Base-by-base conservation (phyloP, 2,329 filamentous ascomycete genomes). In the Stagonosporopsis tanaceti region DNA sequence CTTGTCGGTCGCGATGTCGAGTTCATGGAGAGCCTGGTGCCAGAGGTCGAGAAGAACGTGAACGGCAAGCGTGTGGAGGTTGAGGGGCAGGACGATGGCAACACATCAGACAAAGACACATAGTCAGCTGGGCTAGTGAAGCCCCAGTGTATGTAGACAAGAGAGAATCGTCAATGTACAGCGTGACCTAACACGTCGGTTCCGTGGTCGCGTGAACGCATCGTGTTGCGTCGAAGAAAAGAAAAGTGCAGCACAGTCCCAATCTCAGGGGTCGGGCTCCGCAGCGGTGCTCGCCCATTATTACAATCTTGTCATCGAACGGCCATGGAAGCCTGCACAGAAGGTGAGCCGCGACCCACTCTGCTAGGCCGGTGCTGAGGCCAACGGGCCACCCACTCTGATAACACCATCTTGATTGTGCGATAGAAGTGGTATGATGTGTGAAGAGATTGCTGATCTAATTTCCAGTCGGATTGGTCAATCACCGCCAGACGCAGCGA, bases 31-130 rank as follows among this genome's bases (percentile, higher is more conserved):
- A 88, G 87, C 47, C 77, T 97, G 60, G 85, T 96, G 14, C 78
- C 84, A 0, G 92, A 97, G 73, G 91, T 97, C 3, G 86, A 91
- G 72, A 79, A 86, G 73, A 89, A 89, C 50, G 89, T 97, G 5
- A 78, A 92, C 65, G 94, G 94, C 3, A 83, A 81, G 66, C 83
- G 89, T 47, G 86, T 97, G 11, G 66, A 77, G 27, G 82, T 83
- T 25, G 93, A 97, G 75, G 91, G 89, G 59, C 80, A 83, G 64
- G 80, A 82, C 59, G 80, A 82, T 61, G 71, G 74, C 37, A 73
- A 75, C 22, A 61, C 62, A 27, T 68, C 65, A 44, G 79, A 78
- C 46, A 76, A 76, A 56, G 78, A 79, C 40, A 62, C 66, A 47
- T 68, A 67, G 66, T 55, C 34, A 59, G 64, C 53, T 62, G 61